phyloP scores from a whole-genome alignment of 371 early-diverging fungal genomes.

The Mucor ambiguus region DNA sequence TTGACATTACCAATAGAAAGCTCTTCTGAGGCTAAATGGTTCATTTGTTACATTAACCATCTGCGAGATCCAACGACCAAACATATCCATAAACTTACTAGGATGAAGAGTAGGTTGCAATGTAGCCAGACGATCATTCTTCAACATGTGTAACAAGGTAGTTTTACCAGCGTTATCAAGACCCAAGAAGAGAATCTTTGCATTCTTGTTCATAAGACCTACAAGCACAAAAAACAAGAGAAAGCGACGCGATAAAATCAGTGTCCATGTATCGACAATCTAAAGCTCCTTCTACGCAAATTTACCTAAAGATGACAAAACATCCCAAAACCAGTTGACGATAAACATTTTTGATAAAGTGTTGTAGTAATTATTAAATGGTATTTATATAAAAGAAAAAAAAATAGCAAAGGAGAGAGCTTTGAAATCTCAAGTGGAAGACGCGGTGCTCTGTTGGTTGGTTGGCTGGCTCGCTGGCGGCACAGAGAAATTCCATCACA shows the following conservation, averaged over 20 bases:
- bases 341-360: constrained; percentile 16
- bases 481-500: constrained; percentile 1
- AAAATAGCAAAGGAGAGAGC: not conserved
- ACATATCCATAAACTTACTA: constrained; percentile 63
- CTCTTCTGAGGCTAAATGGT: constrained; percentile 87
- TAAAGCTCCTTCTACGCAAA: not conserved
- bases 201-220: constrained; percentile 98
- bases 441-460: not conserved
- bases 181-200: constrained; percentile 99
- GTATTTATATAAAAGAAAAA: not conserved
- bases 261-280: not conserved
- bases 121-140: constrained; percentile 96
- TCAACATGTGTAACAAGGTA: constrained; percentile 98
- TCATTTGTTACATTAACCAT: constrained; percentile 2
- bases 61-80: not conserved
- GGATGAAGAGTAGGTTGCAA: constrained; percentile 99
- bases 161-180: constrained; percentile 99
- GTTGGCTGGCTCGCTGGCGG: not conserved
- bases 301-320: constrained; percentile 24
- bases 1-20: constrained; percentile 94
- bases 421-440: not conserved
- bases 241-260: not conserved
- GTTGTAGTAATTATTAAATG: constrained; percentile 3
- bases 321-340: constrained; percentile 28
- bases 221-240: not conserved